These are phyloP conservation scores for Wickerhamomyces subpelliculosus DNA, from an alignment of 805 yeast genomes.

Conservation along the genomic window DNA sequence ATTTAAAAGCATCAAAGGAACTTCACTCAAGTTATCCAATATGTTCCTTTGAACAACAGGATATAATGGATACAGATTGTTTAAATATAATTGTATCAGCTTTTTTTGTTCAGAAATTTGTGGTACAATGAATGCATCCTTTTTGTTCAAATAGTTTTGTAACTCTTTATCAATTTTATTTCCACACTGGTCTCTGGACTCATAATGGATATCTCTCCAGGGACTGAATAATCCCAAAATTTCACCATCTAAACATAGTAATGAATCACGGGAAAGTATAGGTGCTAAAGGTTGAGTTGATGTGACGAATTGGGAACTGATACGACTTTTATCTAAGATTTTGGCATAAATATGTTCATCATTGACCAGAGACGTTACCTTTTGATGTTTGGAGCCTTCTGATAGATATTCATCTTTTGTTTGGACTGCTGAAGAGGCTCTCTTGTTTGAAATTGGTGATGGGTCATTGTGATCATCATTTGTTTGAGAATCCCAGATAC, in stretches of 20 bases:
- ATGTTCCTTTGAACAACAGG: constrained; percentile 3
- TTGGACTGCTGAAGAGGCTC: no score
- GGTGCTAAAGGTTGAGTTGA: constrained; percentile 9
- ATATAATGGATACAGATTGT: constrained; percentile 5
- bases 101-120: not conserved
- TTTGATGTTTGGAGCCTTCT: not conserved
- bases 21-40: not conserved
- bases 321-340: constrained; percentile 2
- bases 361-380: not conserved
- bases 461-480: not conserved
- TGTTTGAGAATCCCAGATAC: no score
- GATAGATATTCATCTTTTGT: not conserved
- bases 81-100: constrained; percentile 1
- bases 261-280: constrained; percentile 6
- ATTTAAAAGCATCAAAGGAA: constrained; percentile 5
- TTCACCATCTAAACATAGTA: constrained; percentile 8
- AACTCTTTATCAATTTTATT: constrained; percentile 4
- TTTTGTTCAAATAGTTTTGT: constrained; percentile 1
- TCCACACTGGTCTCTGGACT: not conserved
- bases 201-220: constrained; percentile 4
- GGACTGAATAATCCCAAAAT: constrained; percentile 7
- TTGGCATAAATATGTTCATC: constrained; percentile 6
- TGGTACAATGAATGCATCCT: constrained; percentile 6
- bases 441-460: no score
- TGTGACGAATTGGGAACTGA: constrained; percentile 7